Evolutionary conservation across 176 grass and related monocot genomes (phyloP).

Genomic region (Neostapfia colusana): DNA sequence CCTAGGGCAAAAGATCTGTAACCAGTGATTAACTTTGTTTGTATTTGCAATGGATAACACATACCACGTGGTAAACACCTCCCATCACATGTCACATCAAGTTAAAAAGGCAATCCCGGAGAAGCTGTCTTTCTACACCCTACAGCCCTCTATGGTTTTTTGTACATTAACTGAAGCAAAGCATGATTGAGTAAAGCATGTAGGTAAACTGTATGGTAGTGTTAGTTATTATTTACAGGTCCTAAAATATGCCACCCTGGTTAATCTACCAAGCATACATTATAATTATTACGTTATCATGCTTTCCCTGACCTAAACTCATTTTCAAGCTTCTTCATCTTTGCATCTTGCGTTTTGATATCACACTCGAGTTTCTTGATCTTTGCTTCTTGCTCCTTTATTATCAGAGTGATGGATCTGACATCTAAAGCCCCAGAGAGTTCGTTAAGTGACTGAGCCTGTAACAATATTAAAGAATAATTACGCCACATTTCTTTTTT

Average conservation of each 20-base stretch:
- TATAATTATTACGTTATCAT: conserved; percentile 25
- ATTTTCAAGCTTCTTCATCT: conserved; percentile 70
- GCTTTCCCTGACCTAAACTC: conserved; percentile 49
- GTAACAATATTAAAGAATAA: conserved; percentile 42
- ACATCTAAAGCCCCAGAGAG: conserved; percentile 72
- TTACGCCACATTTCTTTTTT: conserved; percentile 21
- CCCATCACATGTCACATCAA: conserved; percentile 30
- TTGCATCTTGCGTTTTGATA: conserved; percentile 62
- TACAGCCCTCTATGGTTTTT: not conserved
- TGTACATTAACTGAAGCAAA: conserved; percentile 3
- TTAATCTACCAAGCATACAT: conserved; percentile 20
- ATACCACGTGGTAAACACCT: not conserved
- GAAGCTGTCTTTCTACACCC: conserved; percentile 32
- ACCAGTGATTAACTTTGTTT: conserved; percentile 2
- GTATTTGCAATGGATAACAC: not conserved
- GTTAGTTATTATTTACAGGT: conserved; percentile 45
- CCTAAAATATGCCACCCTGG: conserved; percentile 23
- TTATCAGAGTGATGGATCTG: conserved; percentile 51
- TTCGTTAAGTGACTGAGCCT: conserved; percentile 70
- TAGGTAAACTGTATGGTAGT: conserved; percentile 24
- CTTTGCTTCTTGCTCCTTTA: conserved; percentile 85
- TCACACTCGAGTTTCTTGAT: conserved; percentile 61
- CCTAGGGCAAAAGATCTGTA: conserved; percentile 15
- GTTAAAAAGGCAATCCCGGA: conserved; percentile 34
- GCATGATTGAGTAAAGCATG: not conserved